phyloP scores from a whole-genome alignment of 2,329 filamentous ascomycete genomes.

The Colletotrichum musae region DNA sequence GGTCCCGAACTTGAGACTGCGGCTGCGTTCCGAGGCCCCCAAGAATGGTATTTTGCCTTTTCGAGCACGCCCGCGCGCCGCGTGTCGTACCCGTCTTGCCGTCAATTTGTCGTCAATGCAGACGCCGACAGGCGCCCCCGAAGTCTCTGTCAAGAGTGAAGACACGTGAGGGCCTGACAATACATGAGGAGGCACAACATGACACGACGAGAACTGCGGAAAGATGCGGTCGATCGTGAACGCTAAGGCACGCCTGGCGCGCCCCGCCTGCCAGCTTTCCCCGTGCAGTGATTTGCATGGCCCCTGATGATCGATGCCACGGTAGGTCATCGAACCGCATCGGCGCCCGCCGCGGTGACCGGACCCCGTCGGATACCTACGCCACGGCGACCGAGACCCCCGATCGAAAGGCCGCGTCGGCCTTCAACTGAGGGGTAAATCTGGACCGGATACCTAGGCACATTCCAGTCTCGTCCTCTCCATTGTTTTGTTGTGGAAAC shows the following conservation, averaged over 20 bases:
- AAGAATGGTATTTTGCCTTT: not conserved
- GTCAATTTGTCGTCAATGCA: conserved; percentile 19
- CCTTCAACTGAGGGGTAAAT: conserved; percentile 28
- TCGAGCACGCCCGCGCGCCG: conserved; percentile 21
- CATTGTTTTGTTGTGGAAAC: conserved; percentile 5
- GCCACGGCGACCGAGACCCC: conserved; percentile 16
- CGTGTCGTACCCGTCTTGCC: conserved; percentile 6
- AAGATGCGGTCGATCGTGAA: conserved; percentile 30
- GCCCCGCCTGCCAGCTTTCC: conserved; percentile 37
- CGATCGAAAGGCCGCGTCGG: conserved; percentile 25
- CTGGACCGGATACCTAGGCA: not conserved
- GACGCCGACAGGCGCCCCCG: not conserved
- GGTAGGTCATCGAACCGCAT: conserved; percentile 32
- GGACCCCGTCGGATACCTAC: conserved; percentile 5
- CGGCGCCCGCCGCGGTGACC: conserved; percentile 26
- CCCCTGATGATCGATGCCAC: conserved; percentile 41
- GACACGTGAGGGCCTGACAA: not conserved
- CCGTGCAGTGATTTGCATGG: conserved; percentile 27
- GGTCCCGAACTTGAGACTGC: conserved; percentile 22
- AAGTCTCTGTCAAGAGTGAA: not conserved
- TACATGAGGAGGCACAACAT: not conserved
- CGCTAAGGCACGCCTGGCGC: conserved; percentile 34
- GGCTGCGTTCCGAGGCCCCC: conserved; percentile 24
- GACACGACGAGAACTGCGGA: conserved; percentile 22
- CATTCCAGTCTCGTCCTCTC: not conserved